These are phyloP conservation scores for Candida lessepsii DNA, from an alignment of 805 yeast species.

Conservation along the genomic window DNA sequence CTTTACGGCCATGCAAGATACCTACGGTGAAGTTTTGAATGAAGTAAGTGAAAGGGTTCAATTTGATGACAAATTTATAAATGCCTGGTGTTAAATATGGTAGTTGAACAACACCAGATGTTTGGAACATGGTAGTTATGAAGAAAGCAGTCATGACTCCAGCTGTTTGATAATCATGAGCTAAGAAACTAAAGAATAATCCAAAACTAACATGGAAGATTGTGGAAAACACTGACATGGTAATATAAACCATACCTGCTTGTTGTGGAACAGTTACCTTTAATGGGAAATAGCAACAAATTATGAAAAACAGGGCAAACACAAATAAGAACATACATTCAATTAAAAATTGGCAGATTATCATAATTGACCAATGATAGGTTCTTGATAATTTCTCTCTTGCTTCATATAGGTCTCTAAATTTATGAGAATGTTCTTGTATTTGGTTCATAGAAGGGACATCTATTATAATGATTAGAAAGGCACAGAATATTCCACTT, in stretches of 20 bases:
- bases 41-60: constrained; percentile 63
- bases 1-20: constrained; percentile 47
- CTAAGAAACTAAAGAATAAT: constrained; percentile 23
- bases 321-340: constrained; percentile 47
- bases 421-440: constrained; percentile 40
- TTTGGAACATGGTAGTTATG: constrained; percentile 28
- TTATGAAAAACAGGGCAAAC: constrained; percentile 38
- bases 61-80: constrained; percentile 75
- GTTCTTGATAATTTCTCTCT: constrained; percentile 43
- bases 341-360: constrained; percentile 36
- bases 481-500: constrained; percentile 56
- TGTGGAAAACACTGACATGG: constrained; percentile 23
- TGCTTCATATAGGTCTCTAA: constrained; percentile 44
- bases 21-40: constrained; percentile 53
- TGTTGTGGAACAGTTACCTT: constrained; percentile 47
- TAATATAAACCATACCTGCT: constrained; percentile 35
- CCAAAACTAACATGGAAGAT: constrained; percentile 26
- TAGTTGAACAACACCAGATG: constrained; percentile 31
- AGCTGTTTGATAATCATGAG: constrained; percentile 24
- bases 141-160: constrained; percentile 26
- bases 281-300: constrained; percentile 62
- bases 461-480: constrained; percentile 39
- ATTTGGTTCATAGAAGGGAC: constrained; percentile 37
- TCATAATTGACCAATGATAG: constrained; percentile 39
- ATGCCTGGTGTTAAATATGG: constrained; percentile 22